These are phyloP conservation scores for Podospora australis DNA, from an alignment of 495 filamentous ascomycete species.

Conservation along the genomic window DNA sequence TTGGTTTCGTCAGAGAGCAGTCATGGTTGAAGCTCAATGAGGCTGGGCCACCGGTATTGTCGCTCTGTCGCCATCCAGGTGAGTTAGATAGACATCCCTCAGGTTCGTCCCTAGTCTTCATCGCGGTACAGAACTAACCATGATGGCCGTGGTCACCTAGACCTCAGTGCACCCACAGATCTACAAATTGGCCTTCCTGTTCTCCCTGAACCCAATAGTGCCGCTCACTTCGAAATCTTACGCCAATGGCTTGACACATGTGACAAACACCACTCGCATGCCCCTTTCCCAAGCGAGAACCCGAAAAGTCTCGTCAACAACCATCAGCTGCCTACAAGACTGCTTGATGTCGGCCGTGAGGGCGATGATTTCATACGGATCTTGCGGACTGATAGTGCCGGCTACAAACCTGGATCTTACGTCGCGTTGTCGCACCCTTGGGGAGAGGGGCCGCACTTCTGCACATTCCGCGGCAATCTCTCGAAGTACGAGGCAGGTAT, in stretches of 20 bases:
- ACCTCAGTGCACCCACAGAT: too few relatives aligned
- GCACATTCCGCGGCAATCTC: not conserved
- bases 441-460: not conserved
- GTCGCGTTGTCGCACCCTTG: not conserved
- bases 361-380: too few relatives aligned
- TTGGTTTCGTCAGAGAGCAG: not conserved
- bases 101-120: too few relatives aligned
- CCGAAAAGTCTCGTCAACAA: not conserved
- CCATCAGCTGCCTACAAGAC: not conserved
- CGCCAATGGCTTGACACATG: not conserved
- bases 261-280: not conserved
- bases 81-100: too few relatives aligned
- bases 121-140: not conserved
- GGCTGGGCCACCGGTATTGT: not conserved
- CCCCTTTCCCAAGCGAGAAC: too few relatives aligned
- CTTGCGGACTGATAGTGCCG: too few relatives aligned
- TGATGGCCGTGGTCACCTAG: too few relatives aligned
- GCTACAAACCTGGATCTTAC: too few relatives aligned
- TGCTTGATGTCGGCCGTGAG: not conserved
- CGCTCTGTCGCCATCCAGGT: not conserved
- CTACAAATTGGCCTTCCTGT: not conserved
- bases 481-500: not conserved
- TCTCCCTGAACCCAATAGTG: not conserved
- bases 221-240: not conserved
- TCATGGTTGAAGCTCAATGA: not conserved